Evolutionary conservation across 306 rosid genomes (phyloP), one percentile per base, ranked within the genome.

Genomic region (Quercus wislizeni): DNA sequence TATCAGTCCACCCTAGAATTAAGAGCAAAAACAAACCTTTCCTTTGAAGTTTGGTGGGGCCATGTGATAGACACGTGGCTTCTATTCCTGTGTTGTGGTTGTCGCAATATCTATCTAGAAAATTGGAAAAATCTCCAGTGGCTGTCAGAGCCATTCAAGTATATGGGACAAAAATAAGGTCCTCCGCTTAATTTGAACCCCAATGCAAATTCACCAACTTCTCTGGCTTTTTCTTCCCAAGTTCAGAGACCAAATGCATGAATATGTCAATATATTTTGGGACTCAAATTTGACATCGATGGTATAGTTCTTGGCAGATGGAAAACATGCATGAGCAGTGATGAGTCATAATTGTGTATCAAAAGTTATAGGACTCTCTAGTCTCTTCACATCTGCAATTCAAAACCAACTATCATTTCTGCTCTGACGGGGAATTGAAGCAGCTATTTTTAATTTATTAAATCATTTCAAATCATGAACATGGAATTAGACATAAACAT

Each of bases 11-110:
- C 27, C 18, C 2, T 12, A 4, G 9, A 56, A 19, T 38, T 4
- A 33, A 75, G 49, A 27, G 71, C 82, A 58, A 20, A 54, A 46
- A 55, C 65, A 70, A 79, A 72, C 43, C 78, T 69, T 74, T 82
- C 69, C 70, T 77, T 74, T 30, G 82, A 82, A 84, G 69, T 52
- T 67, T 76, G 83, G 74, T 41, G 64, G 74, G 74, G 5, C 54
- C 51, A 31, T 13, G 28, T 55, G 67, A 33, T 33, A 21, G 69
- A 81, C 83, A 86, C 86, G 87, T 84, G 92, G 59, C 76, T 8
- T 28, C 52, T 19, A 6, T 57, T 84, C 83, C 75, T 41, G 59
- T 56, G 13, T 52, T 52, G 57, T 75, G 77, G 79, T 70, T 74
- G 35, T 54, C 67, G 18, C 77, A 77, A 81, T 71, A 52, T 69